A percentile compares a stretch with the other conserved stretches of the same genome.
phyloP scores from a whole-genome alignment of 1,284 basidiomycete genomes.

The Malassezia japonica region DNA sequence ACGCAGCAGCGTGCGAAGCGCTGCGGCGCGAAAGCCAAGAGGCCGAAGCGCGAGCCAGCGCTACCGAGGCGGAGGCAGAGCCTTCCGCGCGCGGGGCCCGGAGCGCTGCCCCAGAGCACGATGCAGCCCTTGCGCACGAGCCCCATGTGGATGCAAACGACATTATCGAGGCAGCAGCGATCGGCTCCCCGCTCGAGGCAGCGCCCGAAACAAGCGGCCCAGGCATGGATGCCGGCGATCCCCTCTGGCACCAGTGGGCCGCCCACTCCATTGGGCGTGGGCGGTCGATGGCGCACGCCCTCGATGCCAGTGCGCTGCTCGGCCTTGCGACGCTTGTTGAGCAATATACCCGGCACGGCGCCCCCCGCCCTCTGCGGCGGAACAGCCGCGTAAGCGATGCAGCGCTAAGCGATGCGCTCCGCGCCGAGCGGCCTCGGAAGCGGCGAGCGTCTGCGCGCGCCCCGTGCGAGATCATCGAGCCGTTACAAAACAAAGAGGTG shows the following conservation, averaged over 20 bases:
- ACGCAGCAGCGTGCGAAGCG: background rate
- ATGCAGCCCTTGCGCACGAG: too few relatives aligned
- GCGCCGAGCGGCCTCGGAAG: background rate
- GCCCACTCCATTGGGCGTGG: constrained; percentile 2
- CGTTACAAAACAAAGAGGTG: background rate
- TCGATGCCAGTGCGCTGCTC: constrained; percentile 12
- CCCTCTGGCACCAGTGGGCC: constrained; percentile 11
- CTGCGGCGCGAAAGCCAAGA: too few relatives aligned
- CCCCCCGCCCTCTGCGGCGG: background rate
- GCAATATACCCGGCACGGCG: background rate
- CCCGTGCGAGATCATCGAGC: too few relatives aligned
- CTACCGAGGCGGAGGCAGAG: too few relatives aligned
- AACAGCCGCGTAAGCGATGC: background rate
- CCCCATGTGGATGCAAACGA: too few relatives aligned
- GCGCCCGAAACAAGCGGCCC: too few relatives aligned
- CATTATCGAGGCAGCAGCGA: too few relatives aligned
- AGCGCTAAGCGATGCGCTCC: background rate
- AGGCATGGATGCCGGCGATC: constrained; percentile 4
- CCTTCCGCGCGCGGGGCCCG: background rate
- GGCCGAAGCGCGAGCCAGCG: too few relatives aligned
- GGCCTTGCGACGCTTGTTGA: constrained; percentile 3
- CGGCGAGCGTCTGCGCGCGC: too few relatives aligned
- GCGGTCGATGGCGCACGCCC: constrained; percentile 2
- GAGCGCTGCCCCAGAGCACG: too few relatives aligned
- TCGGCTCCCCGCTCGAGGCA: too few relatives aligned